phyloP scores from a whole-genome alignment of 805 yeast genomes.

The Sugiyamaella chiloensis region DNA sequence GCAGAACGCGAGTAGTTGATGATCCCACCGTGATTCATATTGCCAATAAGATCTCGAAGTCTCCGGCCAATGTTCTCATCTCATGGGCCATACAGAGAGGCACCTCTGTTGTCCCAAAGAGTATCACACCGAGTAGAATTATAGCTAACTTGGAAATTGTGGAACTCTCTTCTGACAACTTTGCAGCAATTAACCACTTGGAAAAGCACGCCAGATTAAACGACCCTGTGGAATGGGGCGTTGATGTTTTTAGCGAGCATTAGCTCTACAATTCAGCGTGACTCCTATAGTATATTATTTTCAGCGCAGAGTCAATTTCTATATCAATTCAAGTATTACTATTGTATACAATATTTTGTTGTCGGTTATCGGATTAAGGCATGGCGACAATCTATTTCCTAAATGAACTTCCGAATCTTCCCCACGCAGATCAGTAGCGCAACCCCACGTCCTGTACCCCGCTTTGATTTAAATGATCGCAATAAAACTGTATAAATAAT shows the following conservation, averaged over 20 bases:
- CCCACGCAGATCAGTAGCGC: conserved; percentile 1
- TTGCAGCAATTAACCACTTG: conserved; percentile 27
- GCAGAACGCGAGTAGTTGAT: conserved; percentile 39
- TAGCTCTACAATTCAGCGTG: neutral
- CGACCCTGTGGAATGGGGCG: conserved; percentile 32
- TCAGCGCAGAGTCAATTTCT: no score
- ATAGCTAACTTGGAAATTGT: conserved; percentile 54
- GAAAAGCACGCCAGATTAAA: conserved; percentile 28
- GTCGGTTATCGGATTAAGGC: no score
- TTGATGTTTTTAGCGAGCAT: conserved; percentile 28
- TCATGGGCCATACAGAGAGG: conserved; percentile 81
- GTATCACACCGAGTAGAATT: conserved; percentile 62
- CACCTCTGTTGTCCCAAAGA: conserved; percentile 73
- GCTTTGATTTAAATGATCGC: no score
- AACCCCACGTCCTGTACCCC: no score
- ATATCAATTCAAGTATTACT: neutral
- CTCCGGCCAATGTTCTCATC: conserved; percentile 63
- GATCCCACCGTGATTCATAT: conserved; percentile 51
- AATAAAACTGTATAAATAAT: no score
- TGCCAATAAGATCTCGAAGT: conserved; percentile 50
- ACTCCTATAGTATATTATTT: no score
- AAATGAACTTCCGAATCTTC: neutral
- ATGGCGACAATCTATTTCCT: neutral
- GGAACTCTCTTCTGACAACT: conserved; percentile 44
- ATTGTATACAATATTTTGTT: no score